A percentile compares a stretch with the other conserved stretches of the same genome.
Conservation (phyloP, 2,329 filamentous ascomycete genomes). For the Trematosphaeria pertusa region DNA sequence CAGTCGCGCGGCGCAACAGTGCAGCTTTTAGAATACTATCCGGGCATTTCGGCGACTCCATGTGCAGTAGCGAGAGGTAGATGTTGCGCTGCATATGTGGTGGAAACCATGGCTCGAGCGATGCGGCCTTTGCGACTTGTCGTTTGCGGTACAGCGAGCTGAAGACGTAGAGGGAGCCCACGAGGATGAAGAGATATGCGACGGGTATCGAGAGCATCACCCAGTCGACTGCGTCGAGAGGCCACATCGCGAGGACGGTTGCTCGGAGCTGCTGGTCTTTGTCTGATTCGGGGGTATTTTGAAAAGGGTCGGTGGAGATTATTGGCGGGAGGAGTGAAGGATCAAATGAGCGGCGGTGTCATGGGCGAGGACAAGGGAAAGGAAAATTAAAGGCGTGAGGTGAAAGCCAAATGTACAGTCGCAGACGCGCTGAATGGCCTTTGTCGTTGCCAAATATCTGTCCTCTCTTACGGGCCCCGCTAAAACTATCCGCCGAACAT, state of each 20-base stretch:
- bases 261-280: conserved; percentile 10
- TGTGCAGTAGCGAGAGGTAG: conserved; percentile 89
- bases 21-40: conserved; percentile 88
- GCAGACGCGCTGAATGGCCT: conserved; percentile 7
- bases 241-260: conserved; percentile 34
- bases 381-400: conserved; percentile 11
- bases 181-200: conserved; percentile 86
- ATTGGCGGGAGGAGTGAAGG: conserved; percentile 1
- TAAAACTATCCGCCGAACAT: conserved; percentile 7
- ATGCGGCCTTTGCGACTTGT: conserved; percentile 79
- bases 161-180: conserved; percentile 89
- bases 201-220: conserved; percentile 84
- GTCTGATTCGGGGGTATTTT: conserved; percentile 1
- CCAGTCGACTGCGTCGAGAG: conserved; percentile 71
- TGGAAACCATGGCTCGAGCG: conserved; percentile 93
- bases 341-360: conserved; percentile 25
- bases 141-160: conserved; percentile 91
- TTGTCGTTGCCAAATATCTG: conserved; percentile 33
- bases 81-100: conserved; percentile 91
- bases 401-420: conserved; percentile 6
- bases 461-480: conserved; percentile 11
- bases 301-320: background rate
- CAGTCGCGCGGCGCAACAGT: conserved; percentile 84
- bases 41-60: conserved; percentile 74
- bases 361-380: conserved; percentile 14